These are phyloP conservation scores for Candida neerlandica DNA, from an alignment of 1,139 yeast genomes.

Conservation along the genomic window DNA sequence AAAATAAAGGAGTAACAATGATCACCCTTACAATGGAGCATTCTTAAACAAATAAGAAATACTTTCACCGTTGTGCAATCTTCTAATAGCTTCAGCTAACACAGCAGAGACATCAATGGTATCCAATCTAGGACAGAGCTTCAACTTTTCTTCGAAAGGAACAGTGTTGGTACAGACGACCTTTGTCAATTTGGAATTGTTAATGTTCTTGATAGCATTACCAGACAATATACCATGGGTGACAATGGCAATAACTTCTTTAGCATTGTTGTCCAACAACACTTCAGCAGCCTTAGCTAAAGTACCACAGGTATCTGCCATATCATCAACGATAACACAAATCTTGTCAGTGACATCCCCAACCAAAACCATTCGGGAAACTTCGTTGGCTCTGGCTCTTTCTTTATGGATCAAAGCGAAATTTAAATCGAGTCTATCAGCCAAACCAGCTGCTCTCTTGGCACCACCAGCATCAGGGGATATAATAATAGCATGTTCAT, in stretches of 20 bases:
- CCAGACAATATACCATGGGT: slow-evolving; percentile 82
- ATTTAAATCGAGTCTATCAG: slow-evolving; percentile 73
- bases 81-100: slow-evolving; percentile 77
- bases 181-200: slow-evolving; percentile 56
- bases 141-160: slow-evolving; percentile 60
- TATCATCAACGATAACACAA: slow-evolving; percentile 75
- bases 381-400: slow-evolving; percentile 78
- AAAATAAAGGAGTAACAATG: background rate
- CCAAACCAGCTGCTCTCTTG: slow-evolving; percentile 77
- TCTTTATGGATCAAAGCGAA: slow-evolving; percentile 84
- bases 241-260: slow-evolving; percentile 73
- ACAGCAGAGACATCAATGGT: slow-evolving; percentile 73
- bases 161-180: slow-evolving; percentile 78
- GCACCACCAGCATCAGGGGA: slow-evolving; percentile 92
- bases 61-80: slow-evolving; percentile 83
- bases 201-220: slow-evolving; percentile 64
- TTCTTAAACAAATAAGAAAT: slow-evolving; percentile 71
- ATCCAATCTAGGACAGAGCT: slow-evolving; percentile 57
- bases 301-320: slow-evolving; percentile 88
- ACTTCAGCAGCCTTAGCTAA: slow-evolving; percentile 77
- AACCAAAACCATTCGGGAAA: slow-evolving; percentile 72
- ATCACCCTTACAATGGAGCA: slow-evolving; percentile 24
- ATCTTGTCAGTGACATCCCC: slow-evolving; percentile 75
- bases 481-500: slow-evolving; percentile 52
- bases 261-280: slow-evolving; percentile 61